Evolutionary conservation across 129 eudicot species (phyloP).

Genomic region (Solidago caesia): DNA sequence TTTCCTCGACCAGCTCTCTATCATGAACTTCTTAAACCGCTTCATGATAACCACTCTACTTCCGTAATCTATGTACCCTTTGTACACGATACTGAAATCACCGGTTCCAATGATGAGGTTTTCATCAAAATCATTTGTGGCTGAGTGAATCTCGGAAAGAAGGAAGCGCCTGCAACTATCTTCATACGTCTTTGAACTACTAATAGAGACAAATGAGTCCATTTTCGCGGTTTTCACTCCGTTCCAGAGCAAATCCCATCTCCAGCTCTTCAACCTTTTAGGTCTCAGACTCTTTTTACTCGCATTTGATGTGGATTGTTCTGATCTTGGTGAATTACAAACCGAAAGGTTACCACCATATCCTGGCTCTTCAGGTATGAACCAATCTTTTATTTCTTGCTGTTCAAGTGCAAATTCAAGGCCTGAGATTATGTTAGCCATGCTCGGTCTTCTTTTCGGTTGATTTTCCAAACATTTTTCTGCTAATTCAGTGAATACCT

Average conservation of each 20-base stretch:
- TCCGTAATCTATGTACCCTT: constrained; percentile 38
- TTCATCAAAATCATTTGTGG: constrained; percentile 36
- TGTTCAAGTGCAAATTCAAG: constrained; percentile 46
- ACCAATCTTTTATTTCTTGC: constrained; percentile 37
- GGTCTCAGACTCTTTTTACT: constrained; percentile 28
- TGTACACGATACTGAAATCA: constrained; percentile 29
- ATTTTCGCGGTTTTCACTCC: constrained; percentile 27
- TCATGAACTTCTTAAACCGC: constrained; percentile 28
- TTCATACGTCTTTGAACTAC: constrained; percentile 32
- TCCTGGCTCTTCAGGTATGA: constrained; percentile 29
- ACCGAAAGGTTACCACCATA: background rate
- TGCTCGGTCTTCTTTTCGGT: constrained; percentile 50
- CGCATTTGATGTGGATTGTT: constrained; percentile 19
- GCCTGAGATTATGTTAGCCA: constrained; percentile 47
- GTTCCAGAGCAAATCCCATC: constrained; percentile 46
- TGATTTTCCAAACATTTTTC: constrained; percentile 44
- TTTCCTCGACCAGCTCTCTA: constrained; percentile 32
- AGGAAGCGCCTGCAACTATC: constrained; percentile 27
- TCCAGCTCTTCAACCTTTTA: constrained; percentile 36
- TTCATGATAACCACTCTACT: constrained; percentile 27
- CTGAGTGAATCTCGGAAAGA: constrained; percentile 32
- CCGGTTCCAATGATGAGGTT: constrained; percentile 31
- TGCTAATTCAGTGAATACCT: constrained; percentile 29
- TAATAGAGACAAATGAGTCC: constrained; percentile 30
- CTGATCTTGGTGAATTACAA: constrained; percentile 24